A percentile compares a stretch with the other conserved stretches of the same genome.
These are phyloP conservation scores for Erysimum cheiri DNA, from an alignment of 441 rosid species.

Conservation along the genomic window DNA sequence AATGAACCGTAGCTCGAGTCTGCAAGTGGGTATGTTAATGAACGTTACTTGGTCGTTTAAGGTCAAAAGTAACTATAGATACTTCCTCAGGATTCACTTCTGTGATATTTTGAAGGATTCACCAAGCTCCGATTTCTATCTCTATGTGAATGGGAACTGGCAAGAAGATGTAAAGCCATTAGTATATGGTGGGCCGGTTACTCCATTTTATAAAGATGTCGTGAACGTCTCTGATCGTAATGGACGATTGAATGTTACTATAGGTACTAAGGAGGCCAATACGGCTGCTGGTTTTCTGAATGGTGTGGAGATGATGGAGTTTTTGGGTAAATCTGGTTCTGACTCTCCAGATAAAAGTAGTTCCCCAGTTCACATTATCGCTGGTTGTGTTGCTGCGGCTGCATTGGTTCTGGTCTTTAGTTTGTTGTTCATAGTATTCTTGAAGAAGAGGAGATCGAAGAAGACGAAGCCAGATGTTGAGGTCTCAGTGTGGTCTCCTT, in stretches of 20 bases:
- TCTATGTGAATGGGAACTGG: slow-evolving; percentile 18
- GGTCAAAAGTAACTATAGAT: slow-evolving; percentile 6
- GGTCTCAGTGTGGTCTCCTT: slow-evolving; percentile 28
- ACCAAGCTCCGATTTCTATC: slow-evolving; percentile 15
- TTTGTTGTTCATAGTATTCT: slow-evolving; percentile 11
- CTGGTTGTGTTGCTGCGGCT: slow-evolving; percentile 7
- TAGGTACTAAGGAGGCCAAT: background rate
- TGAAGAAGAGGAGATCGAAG: slow-evolving; percentile 25
- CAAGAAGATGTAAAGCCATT: slow-evolving; percentile 22
- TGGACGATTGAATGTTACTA: slow-evolving; percentile 29
- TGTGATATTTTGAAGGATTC: background rate
- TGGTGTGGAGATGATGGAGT: slow-evolving; percentile 42
- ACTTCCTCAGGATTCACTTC: slow-evolving; percentile 38
- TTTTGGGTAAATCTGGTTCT: background rate
- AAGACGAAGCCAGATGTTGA: background rate
- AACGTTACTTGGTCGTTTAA: slow-evolving; percentile 38
- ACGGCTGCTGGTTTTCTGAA: slow-evolving; percentile 27
- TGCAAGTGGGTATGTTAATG: fast-evolving
- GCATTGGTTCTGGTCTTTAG: slow-evolving; percentile 5
- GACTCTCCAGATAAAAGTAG: background rate
- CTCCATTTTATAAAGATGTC: slow-evolving; percentile 29
- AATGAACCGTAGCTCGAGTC: background rate
- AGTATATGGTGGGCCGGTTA: background rate
- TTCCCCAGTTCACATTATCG: slow-evolving; percentile 1
- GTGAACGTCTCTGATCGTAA: slow-evolving; percentile 30